Evolutionary conservation across 352 stramenopile genomes (phyloP).

Genomic region (Globisporangium lucens): DNA sequence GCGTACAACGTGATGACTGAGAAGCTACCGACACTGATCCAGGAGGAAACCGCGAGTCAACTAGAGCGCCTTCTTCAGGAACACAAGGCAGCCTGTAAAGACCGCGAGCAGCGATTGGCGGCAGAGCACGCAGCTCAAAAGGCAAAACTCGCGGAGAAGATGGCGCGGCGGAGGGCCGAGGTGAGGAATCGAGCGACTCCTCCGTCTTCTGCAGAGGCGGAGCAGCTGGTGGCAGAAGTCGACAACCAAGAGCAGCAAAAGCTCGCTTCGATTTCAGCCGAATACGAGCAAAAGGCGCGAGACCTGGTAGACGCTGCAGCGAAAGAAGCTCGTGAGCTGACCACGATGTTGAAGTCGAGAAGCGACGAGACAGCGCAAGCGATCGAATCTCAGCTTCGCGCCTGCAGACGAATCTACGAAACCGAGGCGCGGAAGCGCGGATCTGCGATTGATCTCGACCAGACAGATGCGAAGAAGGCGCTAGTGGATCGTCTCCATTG

Average conservation of each 20-base stretch:
- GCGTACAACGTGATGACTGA: constrained; percentile 8
- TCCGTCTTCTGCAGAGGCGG: neutral
- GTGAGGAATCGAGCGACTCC: neutral
- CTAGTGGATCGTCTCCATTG: neutral
- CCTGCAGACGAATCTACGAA: neutral
- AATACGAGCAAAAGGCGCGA: neutral
- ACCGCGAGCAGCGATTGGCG: neutral
- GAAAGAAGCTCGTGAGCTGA: neutral
- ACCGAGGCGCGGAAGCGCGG: neutral
- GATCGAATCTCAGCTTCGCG: constrained; percentile 1
- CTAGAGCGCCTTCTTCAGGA: constrained; percentile 6
- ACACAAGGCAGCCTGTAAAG: neutral
- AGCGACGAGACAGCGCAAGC: neutral
- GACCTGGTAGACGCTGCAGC: neutral
- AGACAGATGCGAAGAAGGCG: neutral
- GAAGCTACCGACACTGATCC: neutral
- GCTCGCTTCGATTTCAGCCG: neutral
- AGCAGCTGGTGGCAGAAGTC: neutral
- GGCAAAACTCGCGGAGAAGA: neutral
- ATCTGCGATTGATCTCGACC: neutral
- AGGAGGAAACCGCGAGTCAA: constrained; percentile 1
- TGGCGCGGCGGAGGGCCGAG: neutral
- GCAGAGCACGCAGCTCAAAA: neutral
- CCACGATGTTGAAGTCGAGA: neutral
- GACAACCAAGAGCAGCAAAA: neutral